A percentile compares a stretch with the other conserved stretches of the same genome.
These are phyloP conservation scores for Trematosphaeria pertusa DNA, from an alignment of 2,329 filamentous ascomycete species.

Conservation along the genomic window DNA sequence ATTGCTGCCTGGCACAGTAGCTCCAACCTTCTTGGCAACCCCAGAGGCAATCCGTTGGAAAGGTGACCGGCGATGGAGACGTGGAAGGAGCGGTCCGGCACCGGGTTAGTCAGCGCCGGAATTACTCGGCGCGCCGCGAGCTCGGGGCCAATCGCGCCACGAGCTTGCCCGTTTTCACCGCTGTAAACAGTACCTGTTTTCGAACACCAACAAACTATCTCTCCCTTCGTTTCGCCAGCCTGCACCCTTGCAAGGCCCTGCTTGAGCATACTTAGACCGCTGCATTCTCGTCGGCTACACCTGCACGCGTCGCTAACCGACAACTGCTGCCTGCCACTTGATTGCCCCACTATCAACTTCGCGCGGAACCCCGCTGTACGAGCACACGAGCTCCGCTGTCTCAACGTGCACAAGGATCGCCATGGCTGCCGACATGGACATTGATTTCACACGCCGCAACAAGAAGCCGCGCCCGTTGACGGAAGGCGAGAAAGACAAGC, in stretches of 20 bases:
- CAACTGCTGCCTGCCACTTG: not conserved
- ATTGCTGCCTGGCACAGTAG: too few species aligned
- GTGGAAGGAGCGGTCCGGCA: too few species aligned
- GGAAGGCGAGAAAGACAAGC: constrained; percentile 78
- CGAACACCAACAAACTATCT: not conserved
- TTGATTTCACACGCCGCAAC: constrained; percentile 87
- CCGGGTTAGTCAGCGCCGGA: too few species aligned
- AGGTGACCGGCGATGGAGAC: too few species aligned
- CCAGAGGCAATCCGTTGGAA: too few species aligned
- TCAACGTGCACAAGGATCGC: constrained; percentile 14
- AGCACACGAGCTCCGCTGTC: constrained; percentile 36
- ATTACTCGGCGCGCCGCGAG: too few species aligned
- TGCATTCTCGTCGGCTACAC: not conserved
- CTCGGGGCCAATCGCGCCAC: too few species aligned
- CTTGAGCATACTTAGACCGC: constrained; percentile 1
- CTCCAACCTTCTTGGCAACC: too few species aligned
- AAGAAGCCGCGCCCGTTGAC: constrained; percentile 80
- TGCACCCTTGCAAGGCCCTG: not conserved
- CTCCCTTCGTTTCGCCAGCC: not conserved
- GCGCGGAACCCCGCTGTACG: constrained; percentile 4
- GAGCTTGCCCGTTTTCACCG: constrained; percentile 4
- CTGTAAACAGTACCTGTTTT: constrained; percentile 2
- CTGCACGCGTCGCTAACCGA: not conserved
- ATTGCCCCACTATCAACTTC: constrained; percentile 7
- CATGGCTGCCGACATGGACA: constrained; percentile 59